A percentile compares a stretch with the other conserved stretches of the same genome.
These are phyloP conservation scores for Lactuca sativa DNA, from an alignment of 129 eudicot genomes.

Conservation along the genomic window DNA sequence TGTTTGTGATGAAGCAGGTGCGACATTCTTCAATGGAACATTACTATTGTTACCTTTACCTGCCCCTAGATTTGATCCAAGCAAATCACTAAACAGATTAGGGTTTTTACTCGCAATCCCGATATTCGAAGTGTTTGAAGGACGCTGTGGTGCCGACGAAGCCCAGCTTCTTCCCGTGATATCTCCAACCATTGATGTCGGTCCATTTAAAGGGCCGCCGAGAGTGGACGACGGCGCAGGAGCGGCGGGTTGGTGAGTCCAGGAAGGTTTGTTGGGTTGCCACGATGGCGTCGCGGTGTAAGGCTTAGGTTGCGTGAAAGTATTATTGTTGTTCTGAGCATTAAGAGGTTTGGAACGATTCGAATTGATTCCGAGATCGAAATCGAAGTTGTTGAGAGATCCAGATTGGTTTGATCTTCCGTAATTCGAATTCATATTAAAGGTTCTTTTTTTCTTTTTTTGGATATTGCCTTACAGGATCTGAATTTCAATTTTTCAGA, in stretches of 20 bases:
- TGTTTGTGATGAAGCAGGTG: constrained; percentile 30
- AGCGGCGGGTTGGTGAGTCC: constrained; percentile 80
- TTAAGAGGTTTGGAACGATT: constrained; percentile 57
- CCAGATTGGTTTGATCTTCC: constrained; percentile 63
- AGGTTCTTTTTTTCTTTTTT: not conserved
- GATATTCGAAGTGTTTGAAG: constrained; percentile 22
- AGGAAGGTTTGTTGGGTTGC: constrained; percentile 70
- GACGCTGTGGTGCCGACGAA: constrained; percentile 37
- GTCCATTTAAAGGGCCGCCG: constrained; percentile 53
- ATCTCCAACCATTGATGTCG: constrained; percentile 92
- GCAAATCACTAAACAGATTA: constrained; percentile 85
- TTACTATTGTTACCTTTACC: constrained; percentile 49
- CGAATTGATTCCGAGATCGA: constrained; percentile 82
- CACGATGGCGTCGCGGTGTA: constrained; percentile 46
- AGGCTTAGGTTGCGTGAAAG: constrained; percentile 41
- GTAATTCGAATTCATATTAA: constrained; percentile 71
- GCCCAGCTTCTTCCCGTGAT: constrained; percentile 82
- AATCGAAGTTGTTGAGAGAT: constrained; percentile 61
- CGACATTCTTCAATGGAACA: constrained; percentile 71
- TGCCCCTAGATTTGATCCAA: constrained; percentile 65
- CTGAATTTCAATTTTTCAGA: not conserved
- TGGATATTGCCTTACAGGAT: constrained; percentile 10
- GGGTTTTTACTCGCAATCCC: constrained; percentile 76
- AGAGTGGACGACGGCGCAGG: constrained; percentile 33
- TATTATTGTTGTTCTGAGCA: constrained; percentile 57